Conservation (phyloP, 306 rosid species). For the Spatholobus suberectus region DNA sequence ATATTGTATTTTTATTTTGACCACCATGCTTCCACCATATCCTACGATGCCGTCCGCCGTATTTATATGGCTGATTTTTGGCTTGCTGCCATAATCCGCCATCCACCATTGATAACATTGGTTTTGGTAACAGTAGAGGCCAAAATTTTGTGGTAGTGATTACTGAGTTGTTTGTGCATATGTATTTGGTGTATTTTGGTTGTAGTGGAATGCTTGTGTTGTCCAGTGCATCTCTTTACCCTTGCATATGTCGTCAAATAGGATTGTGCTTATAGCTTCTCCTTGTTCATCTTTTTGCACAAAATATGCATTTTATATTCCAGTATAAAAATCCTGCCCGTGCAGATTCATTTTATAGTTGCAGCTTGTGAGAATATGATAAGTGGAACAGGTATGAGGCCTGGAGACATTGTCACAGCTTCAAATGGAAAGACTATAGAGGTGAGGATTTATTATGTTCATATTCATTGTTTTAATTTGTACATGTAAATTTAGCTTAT, state of each 20-base stretch:
- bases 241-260: neutral
- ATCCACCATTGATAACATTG: too few relatives aligned
- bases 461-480: neutral
- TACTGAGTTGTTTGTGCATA: neutral
- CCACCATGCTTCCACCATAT: too few relatives aligned
- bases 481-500: neutral
- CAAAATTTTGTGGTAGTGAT: neutral
- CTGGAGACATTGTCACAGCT: conserved; percentile 96
- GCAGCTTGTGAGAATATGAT: conserved; percentile 99
- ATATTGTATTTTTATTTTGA: too few relatives aligned
- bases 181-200: conserved; percentile 8
- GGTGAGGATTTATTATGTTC: conserved; percentile 53
- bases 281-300: neutral
- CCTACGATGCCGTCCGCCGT: too few relatives aligned
- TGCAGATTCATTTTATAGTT: conserved; percentile 95
- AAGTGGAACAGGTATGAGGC: conserved; percentile 99
- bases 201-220: conserved; percentile 5
- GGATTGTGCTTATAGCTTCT: conserved; percentile 1
- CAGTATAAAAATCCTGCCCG: neutral
- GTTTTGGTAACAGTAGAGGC: neutral
- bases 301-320: neutral
- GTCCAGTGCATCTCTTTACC: neutral
- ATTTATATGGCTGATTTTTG: too few relatives aligned
- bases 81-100: too few relatives aligned
- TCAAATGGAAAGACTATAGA: conserved; percentile 99